Evolutionary conservation across 176 grass and related monocot genomes (phyloP), one percentile per base, ranked within the genome.

Genomic region (Hordeum marinum): DNA sequence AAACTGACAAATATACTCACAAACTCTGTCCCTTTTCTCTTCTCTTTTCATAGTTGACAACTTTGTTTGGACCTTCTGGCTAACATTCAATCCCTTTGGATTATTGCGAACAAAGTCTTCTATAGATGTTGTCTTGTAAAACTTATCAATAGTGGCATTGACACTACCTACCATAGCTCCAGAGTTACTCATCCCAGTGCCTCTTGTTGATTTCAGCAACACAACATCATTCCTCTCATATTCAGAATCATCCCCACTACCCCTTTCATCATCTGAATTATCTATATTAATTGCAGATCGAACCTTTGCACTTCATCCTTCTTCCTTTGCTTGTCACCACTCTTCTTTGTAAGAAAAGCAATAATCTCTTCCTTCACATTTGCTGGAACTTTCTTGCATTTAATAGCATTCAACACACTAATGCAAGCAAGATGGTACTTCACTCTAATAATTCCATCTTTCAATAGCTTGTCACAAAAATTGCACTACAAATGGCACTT

Each of bases 1-100:
- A 41, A 80, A 80, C 10, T 68, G 61, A 2, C 52, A 32, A 48
- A 81, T 81, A n/a, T 81, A 81, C 12, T 40, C 78, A 32, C 61
- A 81, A 65, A 61, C 79, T 48, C 0, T 18, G 5, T 65, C 36
- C 66, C 78, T 81, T 31, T 29, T 46, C 11, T 65, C 52, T 41
- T 81, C 35, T 32, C 60, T 64, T 20, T 17, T 21, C 60, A 68
- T n/a, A 25, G 61, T 68, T 29, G 60, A 65, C 12, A 81, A 14
- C 27, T 27, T 32, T 65, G 1, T 3, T 65, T 65, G 63, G 14
- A 65, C 63, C 63, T 65, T 57, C 39, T 40, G 39, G 39, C 39
- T 40, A 40, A 40, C 39, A 9, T 40, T 40, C 8, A 40, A 40
- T 40, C 39, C 39, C 8, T 9, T 40, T 40, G 2, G 6, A 57